A percentile compares a stretch with the other conserved stretches of the same genome.
Evolutionary conservation across 1,139 yeast species (phyloP).

Genomic region (Kurtzmaniella natalensis): DNA sequence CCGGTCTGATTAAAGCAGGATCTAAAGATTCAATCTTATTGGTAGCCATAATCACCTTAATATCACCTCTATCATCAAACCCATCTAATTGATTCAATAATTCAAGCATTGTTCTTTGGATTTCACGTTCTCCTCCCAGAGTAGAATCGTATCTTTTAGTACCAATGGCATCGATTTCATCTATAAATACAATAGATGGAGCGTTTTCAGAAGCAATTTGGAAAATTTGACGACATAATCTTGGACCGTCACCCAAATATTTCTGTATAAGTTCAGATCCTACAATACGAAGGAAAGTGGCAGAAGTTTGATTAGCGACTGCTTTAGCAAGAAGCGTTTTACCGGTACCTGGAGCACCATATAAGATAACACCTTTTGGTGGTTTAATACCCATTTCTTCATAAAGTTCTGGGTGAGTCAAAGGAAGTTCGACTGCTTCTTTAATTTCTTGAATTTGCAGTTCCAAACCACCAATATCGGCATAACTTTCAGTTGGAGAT

Average conservation of each 20-base stretch:
- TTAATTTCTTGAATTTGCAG: slow-evolving; percentile 95
- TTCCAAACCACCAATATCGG: slow-evolving; percentile 97
- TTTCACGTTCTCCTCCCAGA: slow-evolving; percentile 96
- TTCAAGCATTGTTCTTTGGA: slow-evolving; percentile 98
- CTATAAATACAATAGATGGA: slow-evolving; percentile 96
- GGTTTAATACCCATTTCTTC: slow-evolving; percentile 99
- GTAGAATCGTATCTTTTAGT: slow-evolving; percentile 94
- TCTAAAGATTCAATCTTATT: slow-evolving; percentile 93
- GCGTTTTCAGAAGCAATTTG: slow-evolving; percentile 97
- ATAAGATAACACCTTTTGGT: slow-evolving; percentile 96
- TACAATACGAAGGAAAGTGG: slow-evolving; percentile 92
- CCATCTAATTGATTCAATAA: slow-evolving; percentile 95
- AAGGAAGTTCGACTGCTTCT: slow-evolving; percentile 95
- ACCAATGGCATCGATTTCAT: slow-evolving; percentile 99
- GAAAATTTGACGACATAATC: slow-evolving; percentile 90
- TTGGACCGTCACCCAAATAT: slow-evolving; percentile 96
- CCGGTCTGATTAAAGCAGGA: slow-evolving; percentile 98
- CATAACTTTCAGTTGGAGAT: slow-evolving; percentile 94
- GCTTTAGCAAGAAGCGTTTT: slow-evolving; percentile 96
- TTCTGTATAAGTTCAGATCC: slow-evolving; percentile 97
- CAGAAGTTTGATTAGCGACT: slow-evolving; percentile 96
- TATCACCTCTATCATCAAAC: slow-evolving; percentile 96
- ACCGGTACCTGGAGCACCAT: slow-evolving; percentile 99
- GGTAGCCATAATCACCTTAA: slow-evolving; percentile 98
- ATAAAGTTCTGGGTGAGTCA: slow-evolving; percentile 95